Percentiles rank a stretch among this genome's conserved stretches.
Evolutionary conservation across 768 basidiomycete species (phyloP).

Genomic region (Gloeophyllum trabeum): DNA sequence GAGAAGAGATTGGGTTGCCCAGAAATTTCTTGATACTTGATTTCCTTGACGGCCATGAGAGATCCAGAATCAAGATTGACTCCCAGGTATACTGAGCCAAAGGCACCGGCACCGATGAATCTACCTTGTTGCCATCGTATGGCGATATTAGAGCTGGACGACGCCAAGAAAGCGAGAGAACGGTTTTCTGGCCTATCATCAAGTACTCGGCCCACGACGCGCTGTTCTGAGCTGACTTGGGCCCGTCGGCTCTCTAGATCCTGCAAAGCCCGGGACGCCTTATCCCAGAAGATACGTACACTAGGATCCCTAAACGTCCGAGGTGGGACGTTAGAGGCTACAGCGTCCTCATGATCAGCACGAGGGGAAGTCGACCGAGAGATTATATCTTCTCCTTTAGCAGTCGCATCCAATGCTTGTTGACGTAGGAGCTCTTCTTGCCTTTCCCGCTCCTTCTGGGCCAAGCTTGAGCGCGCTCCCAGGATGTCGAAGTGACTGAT

Average conservation of each 20-base stretch:
- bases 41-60: conserved; percentile 99
- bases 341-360: conserved; percentile 22
- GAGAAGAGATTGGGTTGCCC: conserved; percentile 81
- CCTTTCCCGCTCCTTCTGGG: conserved; percentile 81
- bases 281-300: conserved; percentile 70
- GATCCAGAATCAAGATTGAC: conserved; percentile 93
- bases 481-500: conserved; percentile 97
- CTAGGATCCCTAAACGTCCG: conserved; percentile 47
- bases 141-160: conserved; percentile 90
- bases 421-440: conserved; percentile 52
- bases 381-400: conserved; percentile 40
- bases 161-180: conserved; percentile 88
- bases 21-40: conserved; percentile 90
- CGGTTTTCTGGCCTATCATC: conserved; percentile 92
- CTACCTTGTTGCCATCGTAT: conserved; percentile 97
- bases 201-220: conserved; percentile 80
- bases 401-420: conserved; percentile 34
- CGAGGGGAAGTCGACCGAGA: conserved; percentile 24
- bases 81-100: conserved; percentile 98
- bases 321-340: conserved; percentile 12
- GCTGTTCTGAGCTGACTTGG: conserved; percentile 53
- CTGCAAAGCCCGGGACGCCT: conserved; percentile 43
- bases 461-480: conserved; percentile 80
- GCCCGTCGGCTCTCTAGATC: conserved; percentile 58
- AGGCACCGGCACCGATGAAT: conserved; percentile 97